phyloP scores from a whole-genome alignment of 2,329 filamentous ascomycete genomes.

The Penicillium concentricum region DNA sequence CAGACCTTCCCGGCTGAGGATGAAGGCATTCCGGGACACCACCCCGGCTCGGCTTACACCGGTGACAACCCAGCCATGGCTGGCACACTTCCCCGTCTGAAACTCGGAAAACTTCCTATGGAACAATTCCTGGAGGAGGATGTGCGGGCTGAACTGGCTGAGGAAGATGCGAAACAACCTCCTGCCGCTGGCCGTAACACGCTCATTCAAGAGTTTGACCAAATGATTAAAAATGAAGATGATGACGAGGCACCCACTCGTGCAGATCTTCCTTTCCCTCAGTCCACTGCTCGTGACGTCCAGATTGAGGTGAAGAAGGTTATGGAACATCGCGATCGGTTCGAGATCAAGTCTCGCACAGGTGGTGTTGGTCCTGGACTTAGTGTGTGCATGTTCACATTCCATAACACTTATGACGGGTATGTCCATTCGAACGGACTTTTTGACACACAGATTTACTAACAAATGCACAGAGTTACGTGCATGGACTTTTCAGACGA shows the following conservation, averaged over 20 bases:
- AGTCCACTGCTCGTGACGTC: conserved; percentile 84
- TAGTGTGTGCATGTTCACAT: conserved; percentile 96
- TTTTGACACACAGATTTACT: conserved; percentile 11
- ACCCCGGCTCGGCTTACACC: conserved; percentile 62
- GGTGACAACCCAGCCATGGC: conserved; percentile 57
- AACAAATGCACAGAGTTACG: conserved; percentile 62
- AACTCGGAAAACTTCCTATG: conserved; percentile 78
- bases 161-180: conserved; percentile 76
- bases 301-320: conserved; percentile 92
- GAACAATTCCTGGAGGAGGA: conserved; percentile 80
- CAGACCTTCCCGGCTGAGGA: conserved; percentile 64
- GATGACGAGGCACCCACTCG: conserved; percentile 77
- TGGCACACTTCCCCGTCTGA: conserved; percentile 61
- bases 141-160: conserved; percentile 79
- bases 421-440: conserved; percentile 44
- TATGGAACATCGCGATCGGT: conserved; percentile 87
- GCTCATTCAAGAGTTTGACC: conserved; percentile 83
- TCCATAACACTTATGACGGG: conserved; percentile 94
- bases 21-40: conserved; percentile 67
- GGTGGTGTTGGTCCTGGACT: conserved; percentile 79
- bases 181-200: conserved; percentile 68
- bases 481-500: conserved; percentile 96
- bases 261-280: conserved; percentile 78
- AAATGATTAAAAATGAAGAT: conserved; percentile 84
- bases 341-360: conserved; percentile 80